A percentile compares a stretch with the other conserved stretches of the same genome.
phyloP scores from a whole-genome alignment of 2,329 filamentous ascomycete species.

The Sporothrix curviconia region DNA sequence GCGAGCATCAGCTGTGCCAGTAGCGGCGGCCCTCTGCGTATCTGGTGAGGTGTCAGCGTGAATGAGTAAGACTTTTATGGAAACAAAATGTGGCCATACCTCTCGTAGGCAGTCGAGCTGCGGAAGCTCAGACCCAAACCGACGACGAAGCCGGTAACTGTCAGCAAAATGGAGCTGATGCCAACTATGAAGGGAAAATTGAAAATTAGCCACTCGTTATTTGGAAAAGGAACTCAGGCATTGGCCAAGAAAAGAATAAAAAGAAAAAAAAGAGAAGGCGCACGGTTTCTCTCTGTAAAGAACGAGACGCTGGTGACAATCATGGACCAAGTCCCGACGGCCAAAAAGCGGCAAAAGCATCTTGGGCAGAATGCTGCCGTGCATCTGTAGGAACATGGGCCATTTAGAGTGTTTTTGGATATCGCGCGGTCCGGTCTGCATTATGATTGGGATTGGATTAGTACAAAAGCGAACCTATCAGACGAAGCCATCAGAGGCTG shows the following conservation, averaged over 20 bases:
- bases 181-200: slow-evolving; percentile 34
- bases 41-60: slow-evolving; percentile 10
- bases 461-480: not conserved
- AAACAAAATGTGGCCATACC: slow-evolving; percentile 34
- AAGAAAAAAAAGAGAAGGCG: not conserved
- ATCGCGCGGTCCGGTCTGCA: slow-evolving; percentile 51
- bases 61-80: no score
- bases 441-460: slow-evolving; percentile 16
- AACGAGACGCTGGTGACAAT: slow-evolving; percentile 44
- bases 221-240: not conserved
- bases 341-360: slow-evolving; percentile 64
- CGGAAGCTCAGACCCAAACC: slow-evolving; percentile 72
- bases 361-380: slow-evolving; percentile 65
- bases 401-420: slow-evolving; percentile 70
- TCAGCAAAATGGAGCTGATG: slow-evolving; percentile 66
- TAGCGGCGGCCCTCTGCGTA: slow-evolving; percentile 51
- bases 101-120: slow-evolving; percentile 71
- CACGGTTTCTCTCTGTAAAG: slow-evolving; percentile 23
- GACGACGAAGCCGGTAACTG: slow-evolving; percentile 79
- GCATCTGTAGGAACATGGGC: slow-evolving; percentile 69
- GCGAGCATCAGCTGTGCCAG: slow-evolving; percentile 55
- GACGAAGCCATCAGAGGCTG: not conserved
- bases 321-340: slow-evolving; percentile 60
- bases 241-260: not conserved
- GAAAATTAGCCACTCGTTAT: no score